phyloP scores from a whole-genome alignment of 768 basidiomycete genomes.

The Phlebiopsis gigantea region DNA sequence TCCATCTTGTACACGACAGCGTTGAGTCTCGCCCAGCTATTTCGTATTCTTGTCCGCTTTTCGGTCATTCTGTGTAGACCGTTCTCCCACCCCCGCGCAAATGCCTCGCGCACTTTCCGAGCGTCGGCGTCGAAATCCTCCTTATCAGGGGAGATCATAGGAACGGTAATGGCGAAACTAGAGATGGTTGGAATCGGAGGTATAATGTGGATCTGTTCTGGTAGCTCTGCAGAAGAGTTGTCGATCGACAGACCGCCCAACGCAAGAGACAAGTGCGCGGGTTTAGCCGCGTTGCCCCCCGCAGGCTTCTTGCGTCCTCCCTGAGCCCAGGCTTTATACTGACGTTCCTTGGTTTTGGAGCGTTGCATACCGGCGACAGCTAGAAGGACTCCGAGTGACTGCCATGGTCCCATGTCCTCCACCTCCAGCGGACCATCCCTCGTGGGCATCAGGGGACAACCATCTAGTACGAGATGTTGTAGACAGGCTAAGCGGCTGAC shows the following conservation, averaged over 20 bases:
- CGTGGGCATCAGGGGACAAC: conserved; percentile 34
- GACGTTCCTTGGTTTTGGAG: conserved; percentile 64
- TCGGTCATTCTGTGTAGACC: conserved; percentile 50
- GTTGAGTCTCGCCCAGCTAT: conserved; percentile 42
- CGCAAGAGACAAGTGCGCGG: background rate
- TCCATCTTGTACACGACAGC: conserved; percentile 37
- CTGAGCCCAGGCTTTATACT: conserved; percentile 39
- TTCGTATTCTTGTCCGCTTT: conserved; percentile 38
- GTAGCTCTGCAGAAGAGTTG: conserved; percentile 15
- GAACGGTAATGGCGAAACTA: conserved; percentile 42
- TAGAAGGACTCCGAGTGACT: conserved; percentile 52
- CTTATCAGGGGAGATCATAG: conserved; percentile 23
- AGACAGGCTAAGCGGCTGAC: conserved; percentile 46
- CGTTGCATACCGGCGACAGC: conserved; percentile 57
- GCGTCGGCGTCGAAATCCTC: conserved; percentile 21
- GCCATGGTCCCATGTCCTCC: conserved; percentile 49
- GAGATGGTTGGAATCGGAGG: conserved; percentile 46
- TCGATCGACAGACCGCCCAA: background rate
- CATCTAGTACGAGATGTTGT: conserved; percentile 67
- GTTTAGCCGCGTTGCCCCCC: conserved; percentile 28
- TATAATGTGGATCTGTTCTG: conserved; percentile 41
- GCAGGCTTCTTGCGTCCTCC: background rate
- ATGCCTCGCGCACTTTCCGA: conserved; percentile 41
- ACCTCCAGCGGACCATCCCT: conserved; percentile 37
- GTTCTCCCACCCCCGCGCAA: conserved; percentile 58